Evolutionary conservation across 2,329 filamentous ascomycete genomes (phyloP).

Genomic region (Nothomitra cinnamomea): DNA sequence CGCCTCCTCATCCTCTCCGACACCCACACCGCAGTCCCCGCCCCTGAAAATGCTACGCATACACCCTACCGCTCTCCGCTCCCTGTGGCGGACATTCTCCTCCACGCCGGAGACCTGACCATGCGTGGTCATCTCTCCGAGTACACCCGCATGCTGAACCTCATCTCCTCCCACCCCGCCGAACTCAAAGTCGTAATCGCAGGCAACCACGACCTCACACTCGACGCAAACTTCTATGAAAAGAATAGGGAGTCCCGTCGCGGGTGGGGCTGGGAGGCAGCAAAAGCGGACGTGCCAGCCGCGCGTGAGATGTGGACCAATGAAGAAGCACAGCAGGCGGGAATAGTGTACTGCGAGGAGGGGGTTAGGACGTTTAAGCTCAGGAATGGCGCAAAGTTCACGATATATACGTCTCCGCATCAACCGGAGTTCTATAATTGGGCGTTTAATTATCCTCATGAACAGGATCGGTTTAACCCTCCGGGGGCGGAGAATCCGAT

Average conservation of each 20-base stretch:
- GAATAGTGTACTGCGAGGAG: slow-evolving; percentile 39
- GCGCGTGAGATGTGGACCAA: slow-evolving; percentile 31
- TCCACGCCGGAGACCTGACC: slow-evolving; percentile 43
- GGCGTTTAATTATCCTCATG: slow-evolving; percentile 36
- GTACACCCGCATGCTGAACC: slow-evolving; percentile 28
- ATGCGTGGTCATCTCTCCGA: slow-evolving; percentile 30
- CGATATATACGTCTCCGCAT: slow-evolving; percentile 34
- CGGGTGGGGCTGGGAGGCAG: slow-evolving; percentile 13
- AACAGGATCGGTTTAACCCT: slow-evolving; percentile 35
- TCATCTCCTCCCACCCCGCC: slow-evolving; percentile 32
- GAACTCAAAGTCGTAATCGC: slow-evolving; percentile 44
- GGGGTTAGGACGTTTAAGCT: slow-evolving; percentile 30
- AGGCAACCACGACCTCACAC: slow-evolving; percentile 43
- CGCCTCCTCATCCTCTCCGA: slow-evolving; percentile 27
- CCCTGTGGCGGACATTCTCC: slow-evolving; percentile 33
- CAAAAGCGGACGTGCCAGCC: slow-evolving; percentile 11
- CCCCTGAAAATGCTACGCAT: slow-evolving; percentile 10
- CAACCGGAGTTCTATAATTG: slow-evolving; percentile 38
- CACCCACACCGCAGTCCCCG: slow-evolving; percentile 21
- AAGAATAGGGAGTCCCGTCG: slow-evolving; percentile 13
- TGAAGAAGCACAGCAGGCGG: slow-evolving; percentile 25
- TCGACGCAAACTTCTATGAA: slow-evolving; percentile 33
- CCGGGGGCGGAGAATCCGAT: not conserved
- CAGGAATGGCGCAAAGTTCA: slow-evolving; percentile 31
- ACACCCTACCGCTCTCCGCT: slow-evolving; percentile 25